phyloP scores from a whole-genome alignment of 78 protist genomes.

The Dictyostelium discoideum region dicty_2.7 NC_007090.3:61001-61500 shows the following conservation, averaged over 20 bases:
- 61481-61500: background rate
- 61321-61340: conserved; percentile 5
- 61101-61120: no score
- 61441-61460: background rate
- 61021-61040: no score
- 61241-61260: background rate
- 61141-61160: background rate
- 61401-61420: background rate
- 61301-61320: background rate
- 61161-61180: background rate
- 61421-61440: background rate
- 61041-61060: no score
- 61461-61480: background rate
- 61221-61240: background rate
- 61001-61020: no score
- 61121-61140: no score
- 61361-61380: conserved; percentile 25
- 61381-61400: conserved; percentile 36
- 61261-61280: background rate
- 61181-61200: background rate
- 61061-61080: no score
- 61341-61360: conserved; percentile 14
- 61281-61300: background rate
- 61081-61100: no score
- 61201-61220: background rate